Conservation (phyloP, 2,329 filamentous ascomycete genomes). For the Didymella segeticola region DNA sequence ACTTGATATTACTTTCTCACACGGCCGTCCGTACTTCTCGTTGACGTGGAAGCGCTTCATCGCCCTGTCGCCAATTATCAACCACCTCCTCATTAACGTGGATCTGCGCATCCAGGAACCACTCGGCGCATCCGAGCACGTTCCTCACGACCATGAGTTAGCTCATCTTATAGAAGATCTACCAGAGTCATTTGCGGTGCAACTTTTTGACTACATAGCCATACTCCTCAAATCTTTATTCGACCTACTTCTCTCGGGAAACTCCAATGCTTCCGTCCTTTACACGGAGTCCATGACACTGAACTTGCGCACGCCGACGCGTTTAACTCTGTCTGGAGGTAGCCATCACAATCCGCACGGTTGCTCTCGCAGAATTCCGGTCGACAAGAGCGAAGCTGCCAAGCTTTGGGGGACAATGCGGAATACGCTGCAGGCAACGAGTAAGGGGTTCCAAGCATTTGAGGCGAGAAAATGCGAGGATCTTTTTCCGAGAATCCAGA, state of each 20-base stretch:
- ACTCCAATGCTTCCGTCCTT: constrained; percentile 29
- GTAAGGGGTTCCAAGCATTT: constrained; percentile 35
- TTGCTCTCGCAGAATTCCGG: constrained; percentile 25
- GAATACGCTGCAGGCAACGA: constrained; percentile 35
- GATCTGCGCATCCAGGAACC: constrained; percentile 40
- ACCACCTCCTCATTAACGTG: constrained; percentile 38
- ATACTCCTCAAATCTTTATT: constrained; percentile 39
- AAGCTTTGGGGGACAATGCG: constrained; percentile 35
- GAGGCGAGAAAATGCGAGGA: constrained; percentile 31
- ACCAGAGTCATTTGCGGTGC: constrained; percentile 35
- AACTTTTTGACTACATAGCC: constrained; percentile 42
- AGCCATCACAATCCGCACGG: constrained; percentile 23
- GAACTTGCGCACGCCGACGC: constrained; percentile 39
- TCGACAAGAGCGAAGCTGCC: constrained; percentile 28
- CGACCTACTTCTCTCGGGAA: constrained; percentile 30
- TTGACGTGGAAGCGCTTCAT: constrained; percentile 39
- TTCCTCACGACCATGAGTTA: constrained; percentile 36
- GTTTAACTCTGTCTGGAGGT: constrained; percentile 19
- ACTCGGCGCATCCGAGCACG: constrained; percentile 25
- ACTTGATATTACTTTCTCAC: constrained; percentile 38
- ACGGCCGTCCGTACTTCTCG: constrained; percentile 44
- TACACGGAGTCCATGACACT: constrained; percentile 38
- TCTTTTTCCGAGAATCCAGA: constrained; percentile 38
- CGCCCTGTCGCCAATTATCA: constrained; percentile 37
- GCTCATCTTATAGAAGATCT: constrained; percentile 35